phyloP scores from a whole-genome alignment of 2,329 filamentous ascomycete genomes.

The Colletotrichum magnum region DNA sequence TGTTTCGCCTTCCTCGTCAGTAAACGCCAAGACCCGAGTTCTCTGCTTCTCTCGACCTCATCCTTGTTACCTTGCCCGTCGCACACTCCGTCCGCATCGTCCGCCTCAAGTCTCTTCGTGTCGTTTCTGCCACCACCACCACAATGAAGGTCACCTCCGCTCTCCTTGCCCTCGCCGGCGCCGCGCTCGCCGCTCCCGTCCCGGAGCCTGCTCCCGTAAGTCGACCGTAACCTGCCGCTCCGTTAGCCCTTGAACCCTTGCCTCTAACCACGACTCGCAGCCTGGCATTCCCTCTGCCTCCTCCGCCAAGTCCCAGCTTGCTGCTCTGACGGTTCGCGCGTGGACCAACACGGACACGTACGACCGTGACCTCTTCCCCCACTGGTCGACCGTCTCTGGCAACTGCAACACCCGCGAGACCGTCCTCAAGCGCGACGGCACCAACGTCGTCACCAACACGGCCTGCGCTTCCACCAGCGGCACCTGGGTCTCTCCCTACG shows the following conservation, averaged over 20 bases:
- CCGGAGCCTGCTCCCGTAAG: slow-evolving; percentile 46
- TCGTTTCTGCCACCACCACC: neutral
- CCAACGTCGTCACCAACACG: slow-evolving; percentile 68
- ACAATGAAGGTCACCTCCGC: slow-evolving; percentile 42
- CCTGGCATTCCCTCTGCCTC: slow-evolving; percentile 74
- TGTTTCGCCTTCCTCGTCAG: slow-evolving; percentile 16
- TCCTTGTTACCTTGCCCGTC: slow-evolving; percentile 12
- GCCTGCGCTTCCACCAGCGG: slow-evolving; percentile 77
- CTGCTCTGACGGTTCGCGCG: slow-evolving; percentile 69
- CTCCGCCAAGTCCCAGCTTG: slow-evolving; percentile 71
- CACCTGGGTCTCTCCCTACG: slow-evolving; percentile 80
- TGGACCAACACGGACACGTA: slow-evolving; percentile 71
- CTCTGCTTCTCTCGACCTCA: slow-evolving; percentile 14
- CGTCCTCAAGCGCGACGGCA: slow-evolving; percentile 82
- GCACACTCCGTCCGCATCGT: neutral
- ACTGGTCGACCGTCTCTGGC: slow-evolving; percentile 77
- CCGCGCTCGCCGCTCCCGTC: slow-evolving; percentile 43
- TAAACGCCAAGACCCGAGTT: slow-evolving; percentile 32
- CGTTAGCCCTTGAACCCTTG: neutral
- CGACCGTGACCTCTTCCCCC: slow-evolving; percentile 77
- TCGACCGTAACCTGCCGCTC: neutral
- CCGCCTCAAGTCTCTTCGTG: neutral
- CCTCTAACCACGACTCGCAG: slow-evolving; percentile 43
- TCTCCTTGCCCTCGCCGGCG: slow-evolving; percentile 41
- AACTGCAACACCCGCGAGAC: slow-evolving; percentile 80